Evolutionary conservation across 192 early-diverging fungal genomes (phyloP).

Genomic region (Rhizophagus sp.): DNA sequence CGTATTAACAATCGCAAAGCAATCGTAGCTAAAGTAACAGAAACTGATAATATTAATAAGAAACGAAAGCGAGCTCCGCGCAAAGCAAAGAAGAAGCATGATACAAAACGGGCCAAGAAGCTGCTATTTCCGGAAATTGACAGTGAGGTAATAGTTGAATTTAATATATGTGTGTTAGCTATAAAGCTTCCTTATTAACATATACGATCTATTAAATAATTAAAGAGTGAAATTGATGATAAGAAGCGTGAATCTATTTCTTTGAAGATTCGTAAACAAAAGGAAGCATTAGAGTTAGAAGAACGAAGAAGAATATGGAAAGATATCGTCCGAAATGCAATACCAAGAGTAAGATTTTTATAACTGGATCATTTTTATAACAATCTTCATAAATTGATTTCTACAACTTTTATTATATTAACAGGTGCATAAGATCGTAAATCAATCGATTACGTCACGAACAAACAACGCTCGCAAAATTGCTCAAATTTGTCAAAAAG

Average conservation of each 20-base stretch:
- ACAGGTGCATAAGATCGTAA: slow-evolving; percentile 52
- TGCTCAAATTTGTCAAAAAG: slow-evolving; percentile 71
- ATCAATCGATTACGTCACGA: slow-evolving; percentile 44
- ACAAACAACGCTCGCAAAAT: slow-evolving; percentile 70
- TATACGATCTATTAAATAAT: not conserved
- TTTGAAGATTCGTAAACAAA: slow-evolving; percentile 33
- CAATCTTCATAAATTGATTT: not conserved
- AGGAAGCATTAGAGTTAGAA: slow-evolving; percentile 24
- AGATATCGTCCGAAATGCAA: slow-evolving; percentile 40
- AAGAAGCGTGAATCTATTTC: slow-evolving; percentile 1
- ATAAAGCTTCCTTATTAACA: not conserved
- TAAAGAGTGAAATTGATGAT: slow-evolving; percentile 25
- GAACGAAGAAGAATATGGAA: slow-evolving; percentile 38
- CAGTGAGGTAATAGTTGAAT: not conserved
- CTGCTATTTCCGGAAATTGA: not conserved
- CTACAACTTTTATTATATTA: not conserved
- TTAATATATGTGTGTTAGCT: not conserved
- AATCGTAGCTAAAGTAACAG: not conserved
- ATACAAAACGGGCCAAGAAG: slow-evolving; percentile 3
- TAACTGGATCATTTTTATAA: not conserved
- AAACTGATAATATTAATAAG: not conserved
- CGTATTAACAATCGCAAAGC: slow-evolving; percentile 31
- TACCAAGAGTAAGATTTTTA: slow-evolving; percentile 37
- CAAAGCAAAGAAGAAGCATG: not conserved
- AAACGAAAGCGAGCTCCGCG: not conserved